Base-by-base conservation (phyloP, 441 rosid genomes). In the Populus hybrid region DNA sequence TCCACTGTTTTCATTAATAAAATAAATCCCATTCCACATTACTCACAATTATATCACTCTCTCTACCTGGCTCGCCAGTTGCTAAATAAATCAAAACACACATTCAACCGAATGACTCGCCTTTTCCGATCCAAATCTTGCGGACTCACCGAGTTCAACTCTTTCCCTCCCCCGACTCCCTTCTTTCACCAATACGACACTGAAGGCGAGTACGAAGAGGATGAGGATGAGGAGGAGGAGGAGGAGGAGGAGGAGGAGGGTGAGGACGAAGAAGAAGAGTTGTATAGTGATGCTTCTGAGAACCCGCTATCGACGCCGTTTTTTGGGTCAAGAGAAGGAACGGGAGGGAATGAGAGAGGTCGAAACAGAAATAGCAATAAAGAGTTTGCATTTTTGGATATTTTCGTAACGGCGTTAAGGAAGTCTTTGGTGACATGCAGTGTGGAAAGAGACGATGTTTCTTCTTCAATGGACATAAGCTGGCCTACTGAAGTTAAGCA, bases 401-500 rank as follows among this genome's bases (percentile, higher is more conserved):
- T 93, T 77, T 71, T 95, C 79, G 91, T 85, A 70, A 87, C 90
- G 68, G 95, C 91, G 76, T 64, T 95, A 69, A 89, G 96, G 90
- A 91, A 89, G 89, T 91, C 98, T 35, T 83, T 95, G 69, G 86
- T 91, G 76, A 89, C 94, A 46, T 95, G 98, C 82, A 85, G 86
- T 50, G 89, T 89, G 71, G 97, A 88, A 83, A 81, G 81, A n/a
- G 91, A 84, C 30, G 93, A 84, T 53, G 88, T 84, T 35, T 79
- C 88, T 65, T 83, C 90, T 40, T 28, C 30, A 28, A 76, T 91
- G 87, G 98, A 95, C 75, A 95, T 95, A 53, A 87, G 98, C 79
- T 89, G 89, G 90, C 99, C 99, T 19, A 90, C 92, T 63, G 94
- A 93, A 79, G 98, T 95, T 57, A 88, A 88, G 80, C 98, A 95